Percentiles rank a stretch among this genome's conserved stretches.
phyloP scores from a whole-genome alignment of 148 eudicot species.

The Chenopodium suecicum region DNA sequence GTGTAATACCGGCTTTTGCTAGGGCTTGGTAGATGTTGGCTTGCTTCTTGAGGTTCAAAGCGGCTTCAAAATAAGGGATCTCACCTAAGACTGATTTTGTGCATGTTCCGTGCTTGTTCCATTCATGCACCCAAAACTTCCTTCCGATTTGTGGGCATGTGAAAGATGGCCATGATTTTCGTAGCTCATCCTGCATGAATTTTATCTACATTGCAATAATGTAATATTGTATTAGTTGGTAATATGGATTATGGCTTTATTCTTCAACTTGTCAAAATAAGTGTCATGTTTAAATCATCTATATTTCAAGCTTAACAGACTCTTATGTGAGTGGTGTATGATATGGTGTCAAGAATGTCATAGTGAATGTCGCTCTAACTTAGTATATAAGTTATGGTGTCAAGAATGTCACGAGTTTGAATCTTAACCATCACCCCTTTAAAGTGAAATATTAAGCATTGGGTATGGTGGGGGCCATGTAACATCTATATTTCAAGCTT shows the following conservation, averaged over 20 bases:
- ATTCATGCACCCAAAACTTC: constrained; percentile 54
- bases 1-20: constrained; percentile 34
- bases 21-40: constrained; percentile 41
- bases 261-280: too few relatives aligned
- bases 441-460: too few relatives aligned
- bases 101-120: constrained; percentile 61
- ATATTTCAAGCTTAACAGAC: too few relatives aligned
- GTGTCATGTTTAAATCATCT: too few relatives aligned
- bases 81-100: constrained; percentile 42
- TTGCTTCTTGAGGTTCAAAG: constrained; percentile 35
- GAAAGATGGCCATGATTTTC: constrained; percentile 44
- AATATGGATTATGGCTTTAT: neutral
- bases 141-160: constrained; percentile 43
- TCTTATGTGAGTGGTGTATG: too few relatives aligned
- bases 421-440: too few relatives aligned
- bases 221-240: neutral
- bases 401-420: too few relatives aligned
- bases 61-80: constrained; percentile 40
- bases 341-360: too few relatives aligned
- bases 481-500: too few relatives aligned
- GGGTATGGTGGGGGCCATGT: too few relatives aligned
- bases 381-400: too few relatives aligned
- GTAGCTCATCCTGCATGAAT: constrained; percentile 20
- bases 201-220: constrained; percentile 16
- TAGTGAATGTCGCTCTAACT: too few relatives aligned